phyloP scores from a whole-genome alignment of 2,329 filamentous ascomycete genomes.

The Remersonia thermophila region DNA sequence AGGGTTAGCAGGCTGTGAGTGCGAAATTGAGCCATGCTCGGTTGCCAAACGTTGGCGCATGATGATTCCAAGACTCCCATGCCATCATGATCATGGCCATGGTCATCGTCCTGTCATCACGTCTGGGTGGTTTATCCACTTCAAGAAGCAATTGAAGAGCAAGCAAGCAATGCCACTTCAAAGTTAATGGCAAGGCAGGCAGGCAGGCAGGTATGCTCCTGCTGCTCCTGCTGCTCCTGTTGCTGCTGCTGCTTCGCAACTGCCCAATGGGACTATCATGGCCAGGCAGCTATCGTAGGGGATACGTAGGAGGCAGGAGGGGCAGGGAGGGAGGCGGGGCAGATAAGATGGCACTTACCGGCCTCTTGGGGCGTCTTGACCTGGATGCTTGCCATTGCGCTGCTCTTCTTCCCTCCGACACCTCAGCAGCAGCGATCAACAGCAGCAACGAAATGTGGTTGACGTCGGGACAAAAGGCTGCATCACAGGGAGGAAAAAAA shows the following conservation, averaged over 20 bases:
- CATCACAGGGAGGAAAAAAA: conserved; percentile 14
- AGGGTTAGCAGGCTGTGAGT: conserved; percentile 8
- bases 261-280: conserved; percentile 2
- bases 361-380: conserved; percentile 52
- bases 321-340: conserved; percentile 7
- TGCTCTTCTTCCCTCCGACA: background rate
- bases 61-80: background rate
- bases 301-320: conserved; percentile 3
- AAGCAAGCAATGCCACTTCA: no score
- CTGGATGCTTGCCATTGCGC: conserved; percentile 19
- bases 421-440: conserved; percentile 2
- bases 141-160: no score
- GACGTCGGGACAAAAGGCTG: conserved; percentile 19
- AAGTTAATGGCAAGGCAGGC: no score
- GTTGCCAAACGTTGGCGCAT: no score
- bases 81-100: background rate
- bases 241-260: no score
- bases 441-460: conserved; percentile 6
- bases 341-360: conserved; percentile 38
- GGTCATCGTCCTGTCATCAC: no score
- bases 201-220: no score
- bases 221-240: no score
- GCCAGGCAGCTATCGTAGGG: no score
- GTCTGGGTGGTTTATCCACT: no score
- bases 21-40: no score